Evolutionary conservation across 495 filamentous ascomycete genomes (phyloP).

Genomic region (Penicillium paxilli): DNA sequence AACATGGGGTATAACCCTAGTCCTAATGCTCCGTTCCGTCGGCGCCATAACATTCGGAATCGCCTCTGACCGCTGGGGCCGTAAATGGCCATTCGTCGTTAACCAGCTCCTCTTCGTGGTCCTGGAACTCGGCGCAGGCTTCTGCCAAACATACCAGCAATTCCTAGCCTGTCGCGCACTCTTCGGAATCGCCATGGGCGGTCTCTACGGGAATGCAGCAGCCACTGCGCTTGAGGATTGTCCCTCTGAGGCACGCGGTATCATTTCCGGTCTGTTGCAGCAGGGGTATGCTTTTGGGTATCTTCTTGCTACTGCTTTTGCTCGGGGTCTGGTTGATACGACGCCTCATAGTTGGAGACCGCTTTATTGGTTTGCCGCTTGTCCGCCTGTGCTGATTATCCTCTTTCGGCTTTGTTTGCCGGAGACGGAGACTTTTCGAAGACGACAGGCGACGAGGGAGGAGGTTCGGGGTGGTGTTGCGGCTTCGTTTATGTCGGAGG

Average conservation of each 20-base stretch:
- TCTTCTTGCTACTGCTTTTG: conserved; percentile 75
- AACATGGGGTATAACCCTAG: conserved; percentile 87
- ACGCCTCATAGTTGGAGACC: conserved; percentile 77
- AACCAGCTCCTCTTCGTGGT: conserved; percentile 82
- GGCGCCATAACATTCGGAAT: conserved; percentile 90
- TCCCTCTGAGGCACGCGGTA: conserved; percentile 68
- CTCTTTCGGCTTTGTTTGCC: conserved; percentile 73
- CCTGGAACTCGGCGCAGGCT: conserved; percentile 78
- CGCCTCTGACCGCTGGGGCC: conserved; percentile 77
- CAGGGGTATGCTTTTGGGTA: conserved; percentile 92
- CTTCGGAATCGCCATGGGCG: conserved; percentile 90
- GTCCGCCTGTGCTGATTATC: conserved; percentile 79
- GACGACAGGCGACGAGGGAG: conserved; percentile 61
- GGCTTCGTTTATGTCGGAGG: conserved; percentile 69
- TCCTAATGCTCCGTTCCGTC: conserved; percentile 83
- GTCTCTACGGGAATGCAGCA: conserved; percentile 83
- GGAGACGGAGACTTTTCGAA: conserved; percentile 68
- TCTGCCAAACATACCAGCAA: conserved; percentile 72
- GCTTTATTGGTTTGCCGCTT: conserved; percentile 83
- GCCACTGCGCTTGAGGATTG: conserved; percentile 87
- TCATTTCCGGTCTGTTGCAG: conserved; percentile 80
- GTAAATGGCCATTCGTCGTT: conserved; percentile 86
- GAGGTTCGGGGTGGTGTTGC: conserved; percentile 43
- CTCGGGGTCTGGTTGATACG: conserved; percentile 68
- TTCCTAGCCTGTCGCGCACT: conserved; percentile 80